Percentiles rank a stretch among this genome's conserved stretches.
Evolutionary conservation across 345 rosid species (phyloP).

Genomic region (Schrenkiella parvula): DNA sequence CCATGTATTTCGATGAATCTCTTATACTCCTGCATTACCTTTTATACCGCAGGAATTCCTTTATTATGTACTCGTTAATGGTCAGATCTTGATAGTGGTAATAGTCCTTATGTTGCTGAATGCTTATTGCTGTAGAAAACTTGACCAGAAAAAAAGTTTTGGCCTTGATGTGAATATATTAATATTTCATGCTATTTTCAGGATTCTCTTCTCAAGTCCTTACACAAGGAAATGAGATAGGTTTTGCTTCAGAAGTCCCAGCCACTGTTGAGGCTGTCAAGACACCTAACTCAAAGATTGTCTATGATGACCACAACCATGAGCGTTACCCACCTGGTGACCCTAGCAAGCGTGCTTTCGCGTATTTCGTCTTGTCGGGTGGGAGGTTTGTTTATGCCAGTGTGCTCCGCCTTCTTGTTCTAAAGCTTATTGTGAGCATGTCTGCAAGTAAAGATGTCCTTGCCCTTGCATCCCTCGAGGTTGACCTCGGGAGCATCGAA

Average conservation of each 20-base stretch:
- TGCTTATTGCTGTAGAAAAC: not conserved
- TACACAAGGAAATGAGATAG: slow-evolving; percentile 42
- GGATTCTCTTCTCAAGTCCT: slow-evolving; percentile 58
- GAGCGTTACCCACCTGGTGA: slow-evolving; percentile 94
- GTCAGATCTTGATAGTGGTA: not conserved
- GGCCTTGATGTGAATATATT: not conserved
- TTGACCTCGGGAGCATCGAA: slow-evolving; percentile 81
- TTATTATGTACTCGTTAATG: not conserved
- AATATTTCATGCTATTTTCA: slow-evolving; percentile 31
- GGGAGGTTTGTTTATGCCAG: slow-evolving; percentile 92
- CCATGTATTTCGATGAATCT: not conserved
- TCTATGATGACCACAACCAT: slow-evolving; percentile 79
- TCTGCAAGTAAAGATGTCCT: slow-evolving; percentile 96
- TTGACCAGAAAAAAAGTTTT: not conserved
- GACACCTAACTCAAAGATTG: slow-evolving; percentile 74
- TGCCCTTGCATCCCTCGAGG: slow-evolving; percentile 92
- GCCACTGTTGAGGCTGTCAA: slow-evolving; percentile 71
- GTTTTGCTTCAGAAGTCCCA: slow-evolving; percentile 38
- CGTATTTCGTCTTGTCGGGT: slow-evolving; percentile 83
- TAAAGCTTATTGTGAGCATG: slow-evolving; percentile 88
- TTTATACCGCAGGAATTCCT: not conserved
- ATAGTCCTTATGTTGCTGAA: not conserved
- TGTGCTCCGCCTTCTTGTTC: slow-evolving; percentile 69
- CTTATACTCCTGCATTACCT: not conserved
- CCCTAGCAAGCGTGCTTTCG: slow-evolving; percentile 95